Percentiles rank a stretch among this genome's conserved stretches.
phyloP scores from a whole-genome alignment of 2,329 filamentous ascomycete species.

The Fusarium sp. region DNA sequence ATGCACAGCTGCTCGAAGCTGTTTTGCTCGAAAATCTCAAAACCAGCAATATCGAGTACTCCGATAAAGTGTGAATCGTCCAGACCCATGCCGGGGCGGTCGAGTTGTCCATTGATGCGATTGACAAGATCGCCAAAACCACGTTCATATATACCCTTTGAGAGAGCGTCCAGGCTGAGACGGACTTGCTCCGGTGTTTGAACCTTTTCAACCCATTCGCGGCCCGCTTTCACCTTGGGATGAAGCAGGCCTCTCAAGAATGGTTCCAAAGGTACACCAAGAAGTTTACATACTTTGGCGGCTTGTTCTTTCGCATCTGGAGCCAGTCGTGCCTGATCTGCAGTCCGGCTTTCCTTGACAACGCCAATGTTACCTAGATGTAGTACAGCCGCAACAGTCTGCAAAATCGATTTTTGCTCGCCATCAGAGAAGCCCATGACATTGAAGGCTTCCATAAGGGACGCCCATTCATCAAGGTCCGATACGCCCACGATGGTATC shows the following conservation, averaged over 20 bases:
- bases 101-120: slow-evolving; percentile 91
- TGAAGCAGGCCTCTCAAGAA: slow-evolving; percentile 92
- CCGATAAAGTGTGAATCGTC: slow-evolving; percentile 97
- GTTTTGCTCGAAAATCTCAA: slow-evolving; percentile 98
- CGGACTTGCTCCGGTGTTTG: slow-evolving; percentile 97
- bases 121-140: slow-evolving; percentile 93
- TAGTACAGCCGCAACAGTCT: slow-evolving; percentile 89
- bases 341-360: slow-evolving; percentile 88
- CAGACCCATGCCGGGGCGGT: slow-evolving; percentile 82
- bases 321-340: slow-evolving; percentile 87
- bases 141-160: slow-evolving; percentile 98
- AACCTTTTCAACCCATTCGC: slow-evolving; percentile 98
- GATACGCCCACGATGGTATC: slow-evolving; percentile 92
- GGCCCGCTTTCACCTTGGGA: slow-evolving; percentile 92
- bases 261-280: slow-evolving; percentile 85
- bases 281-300: slow-evolving; percentile 81
- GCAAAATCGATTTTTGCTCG: slow-evolving; percentile 85
- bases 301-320: slow-evolving; percentile 81
- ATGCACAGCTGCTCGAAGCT: slow-evolving; percentile 99
- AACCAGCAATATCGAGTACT: slow-evolving; percentile 97
- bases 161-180: slow-evolving; percentile 87
- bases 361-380: slow-evolving; percentile 94
- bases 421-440: slow-evolving; percentile 93
- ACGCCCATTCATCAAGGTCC: slow-evolving; percentile 90
- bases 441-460: slow-evolving; percentile 89